phyloP scores from a whole-genome alignment of 2,329 filamentous ascomycete species.

The Penicillium sp. region DNA sequence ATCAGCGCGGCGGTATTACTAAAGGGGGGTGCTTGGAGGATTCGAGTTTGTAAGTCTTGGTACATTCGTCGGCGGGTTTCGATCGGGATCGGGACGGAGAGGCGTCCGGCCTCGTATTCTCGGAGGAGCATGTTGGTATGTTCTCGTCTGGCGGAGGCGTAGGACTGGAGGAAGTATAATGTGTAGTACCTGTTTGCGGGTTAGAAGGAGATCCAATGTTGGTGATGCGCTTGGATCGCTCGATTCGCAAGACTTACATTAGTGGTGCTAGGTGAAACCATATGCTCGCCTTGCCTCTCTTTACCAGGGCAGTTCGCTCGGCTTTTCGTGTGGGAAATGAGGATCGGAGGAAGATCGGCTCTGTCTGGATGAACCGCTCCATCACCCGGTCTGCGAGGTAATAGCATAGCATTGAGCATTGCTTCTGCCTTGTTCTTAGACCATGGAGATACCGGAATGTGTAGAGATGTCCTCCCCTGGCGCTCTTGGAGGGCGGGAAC shows the following conservation, averaged over 20 bases:
- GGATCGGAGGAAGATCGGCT: conserved; percentile 37
- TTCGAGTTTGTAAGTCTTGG: conserved; percentile 41
- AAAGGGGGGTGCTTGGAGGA: conserved; percentile 46
- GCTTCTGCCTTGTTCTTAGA: conserved; percentile 43
- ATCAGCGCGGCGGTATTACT: conserved; percentile 45
- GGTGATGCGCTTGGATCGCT: neutral
- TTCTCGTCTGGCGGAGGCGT: conserved; percentile 42
- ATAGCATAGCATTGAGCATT: conserved; percentile 45
- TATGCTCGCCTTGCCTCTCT: conserved; percentile 39
- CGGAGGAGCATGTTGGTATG: conserved; percentile 43
- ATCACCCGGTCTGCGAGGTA: conserved; percentile 49
- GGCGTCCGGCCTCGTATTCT: conserved; percentile 44
- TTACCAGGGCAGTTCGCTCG: conserved; percentile 40
- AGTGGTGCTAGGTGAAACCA: conserved; percentile 47
- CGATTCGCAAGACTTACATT: conserved; percentile 36
- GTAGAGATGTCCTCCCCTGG: conserved; percentile 43
- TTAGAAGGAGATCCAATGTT: conserved; percentile 2
- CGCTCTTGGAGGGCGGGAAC: conserved; percentile 44
- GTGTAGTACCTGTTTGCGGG: conserved; percentile 42
- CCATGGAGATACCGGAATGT: conserved; percentile 47
- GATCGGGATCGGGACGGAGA: conserved; percentile 43
- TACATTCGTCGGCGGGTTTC: conserved; percentile 42
- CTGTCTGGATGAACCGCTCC: conserved; percentile 42
- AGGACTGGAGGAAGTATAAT: conserved; percentile 48
- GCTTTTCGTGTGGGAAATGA: conserved; percentile 38